A percentile compares a stretch with the other conserved stretches of the same genome.
These are phyloP conservation scores for Lizanozyma gosingica DNA, from an alignment of 1,139 yeast genomes.

Conservation along the genomic window DNA sequence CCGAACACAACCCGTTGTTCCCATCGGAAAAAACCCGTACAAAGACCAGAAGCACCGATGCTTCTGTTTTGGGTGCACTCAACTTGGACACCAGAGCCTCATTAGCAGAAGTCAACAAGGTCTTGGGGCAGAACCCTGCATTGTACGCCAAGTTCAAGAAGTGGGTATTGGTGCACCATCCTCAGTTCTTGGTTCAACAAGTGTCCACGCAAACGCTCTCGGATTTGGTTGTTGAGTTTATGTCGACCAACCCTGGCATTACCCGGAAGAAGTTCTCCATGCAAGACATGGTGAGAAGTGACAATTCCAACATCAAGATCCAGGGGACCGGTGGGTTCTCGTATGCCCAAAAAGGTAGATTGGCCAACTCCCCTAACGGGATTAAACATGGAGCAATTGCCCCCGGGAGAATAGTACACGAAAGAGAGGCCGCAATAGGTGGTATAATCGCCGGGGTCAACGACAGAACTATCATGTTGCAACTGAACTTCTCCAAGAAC, in stretches of 20 bases:
- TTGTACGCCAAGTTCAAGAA: conserved; percentile 22
- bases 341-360: conserved; percentile 63
- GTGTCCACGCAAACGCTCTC: not conserved
- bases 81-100: conserved; percentile 22
- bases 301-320: not conserved
- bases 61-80: conserved; percentile 22
- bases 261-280: not conserved
- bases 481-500: conserved; percentile 31
- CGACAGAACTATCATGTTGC: conserved; percentile 31
- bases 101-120: conserved; percentile 17
- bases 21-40: conserved; percentile 16
- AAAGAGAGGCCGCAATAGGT: conserved; percentile 57
- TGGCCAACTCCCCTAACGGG: conserved; percentile 71
- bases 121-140: conserved; percentile 26
- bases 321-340: conserved; percentile 66
- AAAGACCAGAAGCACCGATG: conserved; percentile 7
- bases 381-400: conserved; percentile 47
- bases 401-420: conserved; percentile 61
- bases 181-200: conserved; percentile 8
- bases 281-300: not conserved
- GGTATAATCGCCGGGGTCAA: conserved; percentile 53
- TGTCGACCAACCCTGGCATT: not conserved
- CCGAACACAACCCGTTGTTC: conserved; percentile 26
- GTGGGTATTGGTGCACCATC: conserved; percentile 28
- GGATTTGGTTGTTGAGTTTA: not conserved